These are phyloP conservation scores for Berkeleyomyces rouxiae DNA, from an alignment of 2,329 filamentous ascomycete species.

Conservation along the genomic window DNA sequence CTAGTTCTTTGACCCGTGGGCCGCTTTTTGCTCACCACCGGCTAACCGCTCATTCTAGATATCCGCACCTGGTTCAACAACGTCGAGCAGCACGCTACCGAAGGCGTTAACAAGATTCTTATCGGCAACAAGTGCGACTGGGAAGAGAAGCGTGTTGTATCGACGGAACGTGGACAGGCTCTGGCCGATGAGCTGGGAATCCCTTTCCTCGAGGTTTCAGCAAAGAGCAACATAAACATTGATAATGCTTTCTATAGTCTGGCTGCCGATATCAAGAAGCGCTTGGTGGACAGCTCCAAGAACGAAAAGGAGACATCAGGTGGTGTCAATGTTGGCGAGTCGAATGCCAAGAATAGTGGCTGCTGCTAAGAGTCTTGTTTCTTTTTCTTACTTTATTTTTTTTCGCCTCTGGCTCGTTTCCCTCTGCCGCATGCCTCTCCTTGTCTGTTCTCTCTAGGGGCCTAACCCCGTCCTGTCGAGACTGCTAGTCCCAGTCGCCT, in stretches of 20 bases:
- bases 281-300: slow-evolving; percentile 82
- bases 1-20: slow-evolving; percentile 1
- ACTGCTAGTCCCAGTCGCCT: background rate
- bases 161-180: slow-evolving; percentile 80
- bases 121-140: slow-evolving; percentile 99
- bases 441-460: background rate
- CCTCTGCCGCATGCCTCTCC: background rate
- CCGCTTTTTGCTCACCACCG: slow-evolving; percentile 5
- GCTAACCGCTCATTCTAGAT: slow-evolving; percentile 37
- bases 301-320: slow-evolving; percentile 43
- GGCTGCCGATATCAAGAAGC: slow-evolving; percentile 94
- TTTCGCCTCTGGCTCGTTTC: background rate
- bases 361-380: slow-evolving; percentile 47
- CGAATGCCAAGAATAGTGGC: slow-evolving; percentile 42
- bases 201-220: slow-evolving; percentile 94
- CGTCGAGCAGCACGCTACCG: slow-evolving; percentile 92
- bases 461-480: background rate
- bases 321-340: slow-evolving; percentile 53
- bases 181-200: slow-evolving; percentile 93
- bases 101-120: slow-evolving; percentile 98
- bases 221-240: slow-evolving; percentile 99
- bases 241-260: slow-evolving; percentile 96
- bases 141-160: slow-evolving; percentile 95
- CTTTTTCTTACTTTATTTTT: background rate
- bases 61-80: slow-evolving; percentile 99